These are phyloP conservation scores for Skeletonema costatum DNA, from an alignment of 108 stramenopile genomes.

Conservation along the genomic window DNA sequence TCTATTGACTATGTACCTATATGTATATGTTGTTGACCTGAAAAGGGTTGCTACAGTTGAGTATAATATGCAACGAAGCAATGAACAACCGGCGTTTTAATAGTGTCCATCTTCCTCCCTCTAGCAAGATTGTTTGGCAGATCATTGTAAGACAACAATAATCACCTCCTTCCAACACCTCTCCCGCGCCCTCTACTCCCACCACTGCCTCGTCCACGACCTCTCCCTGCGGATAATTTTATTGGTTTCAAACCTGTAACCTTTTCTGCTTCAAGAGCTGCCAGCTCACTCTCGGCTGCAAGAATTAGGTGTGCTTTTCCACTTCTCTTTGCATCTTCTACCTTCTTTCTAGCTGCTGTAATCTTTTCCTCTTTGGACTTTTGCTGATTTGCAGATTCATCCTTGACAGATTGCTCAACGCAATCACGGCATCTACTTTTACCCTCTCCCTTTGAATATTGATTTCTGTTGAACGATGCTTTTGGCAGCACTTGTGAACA, in stretches of 20 bases:
- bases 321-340: constrained; percentile 20
- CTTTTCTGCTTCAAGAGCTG: constrained; percentile 59
- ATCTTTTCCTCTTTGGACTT: constrained; percentile 31
- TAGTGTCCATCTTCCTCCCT: too few relatives aligned
- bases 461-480: constrained; percentile 50
- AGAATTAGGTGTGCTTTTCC: constrained; percentile 37
- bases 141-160: too few relatives aligned
- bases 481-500: constrained; percentile 17
- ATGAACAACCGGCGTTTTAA: too few relatives aligned
- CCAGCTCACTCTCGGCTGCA: constrained; percentile 43
- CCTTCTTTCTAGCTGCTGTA: constrained; percentile 18
- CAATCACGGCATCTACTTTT: constrained; percentile 52
- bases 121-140: too few relatives aligned
- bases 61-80: too few relatives aligned
- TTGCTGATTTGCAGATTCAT: constrained; percentile 27
- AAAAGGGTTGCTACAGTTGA: too few relatives aligned
- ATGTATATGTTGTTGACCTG: too few relatives aligned
- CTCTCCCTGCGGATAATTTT: constrained; percentile 27
- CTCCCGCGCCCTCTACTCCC: constrained; percentile 19
- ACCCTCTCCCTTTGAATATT: constrained; percentile 47
- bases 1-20: too few relatives aligned
- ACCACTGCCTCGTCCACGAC: constrained; percentile 27
- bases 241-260: constrained; percentile 62
- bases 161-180: neutral
- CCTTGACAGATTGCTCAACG: constrained; percentile 47